phyloP scores from a whole-genome alignment of 2,329 filamentous ascomycete species.

The Dactylellina haptotyla region DNA sequence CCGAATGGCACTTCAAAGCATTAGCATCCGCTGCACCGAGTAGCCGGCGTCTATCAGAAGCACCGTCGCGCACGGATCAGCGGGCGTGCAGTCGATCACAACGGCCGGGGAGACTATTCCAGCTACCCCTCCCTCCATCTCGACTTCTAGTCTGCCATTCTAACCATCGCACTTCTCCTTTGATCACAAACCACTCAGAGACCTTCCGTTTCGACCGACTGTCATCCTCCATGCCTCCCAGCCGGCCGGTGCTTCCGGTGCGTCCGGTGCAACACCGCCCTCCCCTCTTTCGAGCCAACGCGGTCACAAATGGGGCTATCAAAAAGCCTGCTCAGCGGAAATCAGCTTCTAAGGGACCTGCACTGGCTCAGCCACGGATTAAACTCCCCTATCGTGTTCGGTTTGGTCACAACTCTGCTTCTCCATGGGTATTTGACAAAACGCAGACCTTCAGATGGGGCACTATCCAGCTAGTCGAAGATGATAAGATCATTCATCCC shows the following conservation, averaged over 20 bases:
- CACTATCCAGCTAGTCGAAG: background rate
- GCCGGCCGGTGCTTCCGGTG: too few species aligned
- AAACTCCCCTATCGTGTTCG: background rate
- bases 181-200: background rate
- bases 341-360: background rate
- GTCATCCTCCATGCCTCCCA: background rate
- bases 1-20: too few species aligned
- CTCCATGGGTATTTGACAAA: conserved; percentile 6
- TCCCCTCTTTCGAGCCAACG: background rate
- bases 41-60: too few species aligned
- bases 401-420: background rate
- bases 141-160: too few species aligned
- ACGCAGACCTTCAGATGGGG: conserved; percentile 3
- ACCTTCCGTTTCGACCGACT: background rate
- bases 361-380: background rate
- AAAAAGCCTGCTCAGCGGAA: background rate
- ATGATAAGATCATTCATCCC: background rate
- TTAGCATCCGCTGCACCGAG: too few species aligned
- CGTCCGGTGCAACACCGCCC: background rate
- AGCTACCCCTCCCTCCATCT: too few species aligned
- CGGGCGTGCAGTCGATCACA: too few species aligned
- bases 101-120: too few species aligned
- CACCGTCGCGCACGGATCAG: too few species aligned
- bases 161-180: too few species aligned
- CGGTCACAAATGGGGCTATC: background rate